A percentile compares a stretch with the other conserved stretches of the same genome.
Conservation (phyloP, 305 asterid genomes). For the Caryopteris hybrid region DNA sequence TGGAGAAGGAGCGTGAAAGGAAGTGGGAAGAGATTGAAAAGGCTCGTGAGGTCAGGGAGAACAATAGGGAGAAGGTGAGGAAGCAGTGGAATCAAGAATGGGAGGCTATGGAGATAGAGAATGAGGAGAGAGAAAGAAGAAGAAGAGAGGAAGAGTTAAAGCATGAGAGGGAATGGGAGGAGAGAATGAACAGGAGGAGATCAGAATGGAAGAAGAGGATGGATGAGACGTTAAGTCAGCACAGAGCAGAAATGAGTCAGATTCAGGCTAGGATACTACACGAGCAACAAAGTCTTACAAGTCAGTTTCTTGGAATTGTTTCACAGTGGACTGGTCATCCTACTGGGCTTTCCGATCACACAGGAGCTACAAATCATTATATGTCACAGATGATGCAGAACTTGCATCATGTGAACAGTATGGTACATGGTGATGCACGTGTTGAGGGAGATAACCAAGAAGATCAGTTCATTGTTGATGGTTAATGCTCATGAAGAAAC, state of each 20-base stretch:
- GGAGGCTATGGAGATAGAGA: conserved; percentile 75
- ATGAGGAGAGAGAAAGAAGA: conserved; percentile 59
- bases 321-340: conserved; percentile 88
- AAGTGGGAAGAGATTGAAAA: conserved; percentile 64
- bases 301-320: conserved; percentile 78
- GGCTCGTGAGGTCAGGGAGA: conserved; percentile 53
- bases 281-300: conserved; percentile 77
- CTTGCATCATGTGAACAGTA: conserved; percentile 68
- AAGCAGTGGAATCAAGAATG: conserved; percentile 65
- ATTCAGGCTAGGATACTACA: conserved; percentile 77
- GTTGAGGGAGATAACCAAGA: conserved; percentile 88
- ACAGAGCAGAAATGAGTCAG: conserved; percentile 78
- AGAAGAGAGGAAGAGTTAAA: conserved; percentile 59
- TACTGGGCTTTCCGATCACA: conserved; percentile 69
- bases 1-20: conserved; percentile 55
- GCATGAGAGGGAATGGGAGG: conserved; percentile 74
- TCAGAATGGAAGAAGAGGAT: conserved; percentile 82
- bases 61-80: conserved; percentile 44
- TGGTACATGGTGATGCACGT: conserved; percentile 79
- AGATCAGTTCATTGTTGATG: conserved; percentile 94
- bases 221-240: conserved; percentile 67
- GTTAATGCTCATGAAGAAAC: conserved; percentile 25
- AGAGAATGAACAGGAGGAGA: conserved; percentile 66
- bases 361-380: conserved; percentile 73
- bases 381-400: conserved; percentile 94